Conservation (phyloP, 1,139 yeast genomes). For the Candida sp. region DNA sequence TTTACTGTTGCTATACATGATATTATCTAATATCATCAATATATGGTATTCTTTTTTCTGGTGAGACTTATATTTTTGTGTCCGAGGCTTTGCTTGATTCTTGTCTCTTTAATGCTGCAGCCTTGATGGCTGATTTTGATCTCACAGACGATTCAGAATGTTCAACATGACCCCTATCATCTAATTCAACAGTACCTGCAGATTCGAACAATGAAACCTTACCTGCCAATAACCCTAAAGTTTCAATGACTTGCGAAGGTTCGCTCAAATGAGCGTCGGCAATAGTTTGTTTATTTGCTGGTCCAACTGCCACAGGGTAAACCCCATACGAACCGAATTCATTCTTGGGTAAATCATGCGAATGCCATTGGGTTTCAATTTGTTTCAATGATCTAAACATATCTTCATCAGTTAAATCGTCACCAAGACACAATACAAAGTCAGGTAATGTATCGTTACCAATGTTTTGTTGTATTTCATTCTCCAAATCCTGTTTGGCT, state of each 20-base stretch:
- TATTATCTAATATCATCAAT: no score
- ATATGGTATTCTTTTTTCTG: no score
- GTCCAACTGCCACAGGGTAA: conserved; percentile 93
- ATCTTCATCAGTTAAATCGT: conserved; percentile 96
- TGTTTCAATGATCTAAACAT: conserved; percentile 79
- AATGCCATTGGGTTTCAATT: conserved; percentile 51
- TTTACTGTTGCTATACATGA: neutral
- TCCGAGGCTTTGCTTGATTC: neutral
- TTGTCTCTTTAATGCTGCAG: conserved; percentile 16
- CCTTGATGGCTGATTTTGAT: conserved; percentile 38
- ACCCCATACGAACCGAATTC: conserved; percentile 57
- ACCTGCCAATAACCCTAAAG: conserved; percentile 77
- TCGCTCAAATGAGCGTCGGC: conserved; percentile 89
- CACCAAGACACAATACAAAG: conserved; percentile 88
- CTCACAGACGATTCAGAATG: conserved; percentile 43
- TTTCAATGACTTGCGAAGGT: conserved; percentile 82
- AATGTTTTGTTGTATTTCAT: conserved; percentile 9
- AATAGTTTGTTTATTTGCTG: conserved; percentile 83
- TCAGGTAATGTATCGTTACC: conserved; percentile 61
- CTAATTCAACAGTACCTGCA: conserved; percentile 71
- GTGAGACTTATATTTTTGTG: neutral
- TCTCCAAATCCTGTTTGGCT: conserved; percentile 30
- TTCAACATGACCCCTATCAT: conserved; percentile 67
- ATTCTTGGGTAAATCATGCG: conserved; percentile 35
- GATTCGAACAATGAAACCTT: conserved; percentile 72